Evolutionary conservation across 2,329 filamentous ascomycete species (phyloP).

Genomic region (Boeremia exigua): DNA sequence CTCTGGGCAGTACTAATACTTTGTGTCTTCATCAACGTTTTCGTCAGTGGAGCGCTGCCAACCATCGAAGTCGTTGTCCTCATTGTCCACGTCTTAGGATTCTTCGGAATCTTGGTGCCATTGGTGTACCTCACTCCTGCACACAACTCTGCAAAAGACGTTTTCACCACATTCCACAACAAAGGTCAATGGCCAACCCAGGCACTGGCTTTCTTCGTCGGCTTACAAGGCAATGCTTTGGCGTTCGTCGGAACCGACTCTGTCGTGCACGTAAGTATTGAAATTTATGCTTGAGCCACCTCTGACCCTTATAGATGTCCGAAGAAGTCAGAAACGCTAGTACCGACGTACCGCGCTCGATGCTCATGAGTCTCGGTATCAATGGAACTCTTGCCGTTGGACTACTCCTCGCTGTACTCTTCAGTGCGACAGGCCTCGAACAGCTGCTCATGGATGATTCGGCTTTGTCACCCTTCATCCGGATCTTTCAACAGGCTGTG

Average conservation of each 20-base stretch:
- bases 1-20: constrained; percentile 54
- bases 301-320: constrained; percentile 38
- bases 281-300: no score
- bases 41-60: constrained; percentile 55
- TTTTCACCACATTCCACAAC: constrained; percentile 58
- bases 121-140: constrained; percentile 46
- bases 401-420: constrained; percentile 51
- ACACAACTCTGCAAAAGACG: constrained; percentile 45
- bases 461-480: constrained; percentile 55
- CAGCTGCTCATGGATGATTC: constrained; percentile 26
- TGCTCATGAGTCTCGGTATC: constrained; percentile 51
- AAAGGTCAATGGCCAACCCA: constrained; percentile 53
- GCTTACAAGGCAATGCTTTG: constrained; percentile 48
- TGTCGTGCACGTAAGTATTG: constrained; percentile 44
- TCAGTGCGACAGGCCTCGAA: constrained; percentile 45
- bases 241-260: constrained; percentile 49
- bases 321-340: constrained; percentile 49
- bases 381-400: constrained; percentile 51
- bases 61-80: constrained; percentile 57
- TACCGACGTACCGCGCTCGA: constrained; percentile 49
- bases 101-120: constrained; percentile 59
- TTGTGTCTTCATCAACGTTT: constrained; percentile 55
- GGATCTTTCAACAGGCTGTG: constrained; percentile 53
- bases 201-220: constrained; percentile 55
- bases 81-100: constrained; percentile 59